Evolutionary conservation across 2,329 filamentous ascomycete genomes (phyloP).

Genomic region (Aspergillus thermomutatus): DNA sequence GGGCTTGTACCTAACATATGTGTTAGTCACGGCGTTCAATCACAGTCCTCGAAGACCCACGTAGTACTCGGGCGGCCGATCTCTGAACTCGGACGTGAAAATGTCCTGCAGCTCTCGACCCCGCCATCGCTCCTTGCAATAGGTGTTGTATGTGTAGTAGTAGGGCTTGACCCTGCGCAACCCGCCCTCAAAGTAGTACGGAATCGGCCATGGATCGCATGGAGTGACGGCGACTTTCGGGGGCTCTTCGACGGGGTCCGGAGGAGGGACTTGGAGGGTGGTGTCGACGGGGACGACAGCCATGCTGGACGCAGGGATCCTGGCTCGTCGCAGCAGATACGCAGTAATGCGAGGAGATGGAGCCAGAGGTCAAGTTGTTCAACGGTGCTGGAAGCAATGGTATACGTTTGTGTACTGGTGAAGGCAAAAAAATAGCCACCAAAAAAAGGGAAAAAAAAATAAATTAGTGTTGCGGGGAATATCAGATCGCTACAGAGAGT

Average conservation of each 20-base stretch:
- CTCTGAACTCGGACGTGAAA: conserved; percentile 87
- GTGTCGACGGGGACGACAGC: conserved; percentile 33
- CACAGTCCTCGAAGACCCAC: conserved; percentile 42
- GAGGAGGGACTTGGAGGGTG: conserved; percentile 21
- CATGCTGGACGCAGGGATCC: conserved; percentile 34
- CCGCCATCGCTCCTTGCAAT: conserved; percentile 91
- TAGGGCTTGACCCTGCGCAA: conserved; percentile 83
- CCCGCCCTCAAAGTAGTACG: conserved; percentile 81
- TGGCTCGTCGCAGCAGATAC: conserved; percentile 38
- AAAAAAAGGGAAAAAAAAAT: background rate
- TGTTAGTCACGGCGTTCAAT: background rate
- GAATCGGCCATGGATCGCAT: conserved; percentile 53
- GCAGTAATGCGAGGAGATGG: conserved; percentile 39
- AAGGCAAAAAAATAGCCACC: background rate
- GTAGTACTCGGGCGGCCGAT: conserved; percentile 84
- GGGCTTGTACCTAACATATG: conserved; percentile 61
- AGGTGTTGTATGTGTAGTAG: conserved; percentile 91
- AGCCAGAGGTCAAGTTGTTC: conserved; percentile 32
- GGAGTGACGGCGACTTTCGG: conserved; percentile 30
- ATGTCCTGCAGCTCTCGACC: conserved; percentile 78
- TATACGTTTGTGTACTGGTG: background rate
- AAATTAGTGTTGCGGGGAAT: background rate
- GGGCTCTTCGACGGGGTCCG: conserved; percentile 17
- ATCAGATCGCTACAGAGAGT: background rate
- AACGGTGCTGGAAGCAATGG: background rate